These are phyloP conservation scores for Capsicum rhomboideum DNA, from an alignment of 257 asterid genomes.

Conservation along the genomic window DNA sequence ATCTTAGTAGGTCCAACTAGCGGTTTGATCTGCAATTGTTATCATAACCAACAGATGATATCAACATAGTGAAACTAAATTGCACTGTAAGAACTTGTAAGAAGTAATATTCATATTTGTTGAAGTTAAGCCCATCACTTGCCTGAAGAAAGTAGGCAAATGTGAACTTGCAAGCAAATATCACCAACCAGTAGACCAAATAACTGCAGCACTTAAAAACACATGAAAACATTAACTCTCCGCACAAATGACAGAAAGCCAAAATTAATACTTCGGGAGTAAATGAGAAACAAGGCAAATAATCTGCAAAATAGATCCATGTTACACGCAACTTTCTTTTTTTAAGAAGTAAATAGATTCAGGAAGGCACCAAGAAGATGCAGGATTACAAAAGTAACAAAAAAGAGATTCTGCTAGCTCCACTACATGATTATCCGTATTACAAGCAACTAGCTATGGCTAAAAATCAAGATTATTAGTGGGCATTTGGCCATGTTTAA, in stretches of 20 bases:
- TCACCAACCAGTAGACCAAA: slow-evolving; percentile 87
- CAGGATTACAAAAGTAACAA: neutral
- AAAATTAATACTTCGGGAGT: neutral
- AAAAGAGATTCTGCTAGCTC: neutral
- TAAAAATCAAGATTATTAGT: neutral
- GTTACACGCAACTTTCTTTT: neutral
- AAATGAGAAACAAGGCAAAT: neutral
- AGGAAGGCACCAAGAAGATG: neutral
- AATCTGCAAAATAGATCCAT: neutral
- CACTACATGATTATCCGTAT: neutral
- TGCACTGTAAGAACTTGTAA: neutral
- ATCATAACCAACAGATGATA: slow-evolving; percentile 1
- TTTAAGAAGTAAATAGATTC: neutral
- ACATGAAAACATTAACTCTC: neutral
- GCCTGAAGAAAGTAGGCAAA: slow-evolving; percentile 98
- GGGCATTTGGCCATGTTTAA: too few relatives aligned
- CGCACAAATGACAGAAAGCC: neutral
- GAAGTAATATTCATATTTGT: neutral
- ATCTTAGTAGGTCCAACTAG: slow-evolving; percentile 66
- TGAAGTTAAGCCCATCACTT: slow-evolving; percentile 25
- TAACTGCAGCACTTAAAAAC: slow-evolving; percentile 51
- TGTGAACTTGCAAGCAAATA: slow-evolving; percentile 81
- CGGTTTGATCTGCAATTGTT: slow-evolving; percentile 66
- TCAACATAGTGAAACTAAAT: neutral
- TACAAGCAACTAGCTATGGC: neutral